These are phyloP conservation scores for Oryza longistaminata DNA, from an alignment of 176 grass and related monocot genomes.

Conservation along the genomic window DNA sequence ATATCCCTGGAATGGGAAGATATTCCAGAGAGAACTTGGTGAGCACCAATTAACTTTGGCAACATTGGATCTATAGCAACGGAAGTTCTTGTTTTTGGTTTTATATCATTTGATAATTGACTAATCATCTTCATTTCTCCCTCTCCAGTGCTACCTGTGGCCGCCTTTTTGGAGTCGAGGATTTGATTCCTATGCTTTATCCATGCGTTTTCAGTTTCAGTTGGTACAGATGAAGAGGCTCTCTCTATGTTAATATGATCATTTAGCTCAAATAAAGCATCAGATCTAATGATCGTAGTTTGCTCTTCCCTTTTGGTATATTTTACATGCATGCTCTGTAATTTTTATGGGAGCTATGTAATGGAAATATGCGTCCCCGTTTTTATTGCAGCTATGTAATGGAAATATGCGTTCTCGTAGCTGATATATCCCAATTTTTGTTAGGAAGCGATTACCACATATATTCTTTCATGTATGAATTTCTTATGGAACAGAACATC, in stretches of 20 bases:
- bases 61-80: too few species aligned
- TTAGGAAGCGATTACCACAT: not conserved
- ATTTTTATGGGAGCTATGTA: conserved; percentile 25
- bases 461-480: not conserved
- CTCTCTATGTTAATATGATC: conserved; percentile 38
- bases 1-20: not conserved
- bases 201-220: conserved; percentile 27
- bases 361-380: conserved; percentile 13
- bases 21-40: not conserved
- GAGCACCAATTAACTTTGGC: not conserved
- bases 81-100: too few species aligned
- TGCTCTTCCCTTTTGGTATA: conserved; percentile 1
- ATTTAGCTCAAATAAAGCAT: conserved; percentile 37
- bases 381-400: too few species aligned
- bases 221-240: conserved; percentile 24
- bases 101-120: not conserved
- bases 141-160: conserved; percentile 22
- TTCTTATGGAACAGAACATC: not conserved
- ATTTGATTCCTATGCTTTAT: not conserved
- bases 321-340: conserved; percentile 43
- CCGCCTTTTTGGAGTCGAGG: conserved; percentile 5
- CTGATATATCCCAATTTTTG: not conserved
- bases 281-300: conserved; percentile 5
- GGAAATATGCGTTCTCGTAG: not conserved
- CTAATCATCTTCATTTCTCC: too few species aligned